Evolutionary conservation across 345 rosid genomes (phyloP), one percentile per base, ranked within the genome.

Genomic region (Salix viminalis): DNA sequence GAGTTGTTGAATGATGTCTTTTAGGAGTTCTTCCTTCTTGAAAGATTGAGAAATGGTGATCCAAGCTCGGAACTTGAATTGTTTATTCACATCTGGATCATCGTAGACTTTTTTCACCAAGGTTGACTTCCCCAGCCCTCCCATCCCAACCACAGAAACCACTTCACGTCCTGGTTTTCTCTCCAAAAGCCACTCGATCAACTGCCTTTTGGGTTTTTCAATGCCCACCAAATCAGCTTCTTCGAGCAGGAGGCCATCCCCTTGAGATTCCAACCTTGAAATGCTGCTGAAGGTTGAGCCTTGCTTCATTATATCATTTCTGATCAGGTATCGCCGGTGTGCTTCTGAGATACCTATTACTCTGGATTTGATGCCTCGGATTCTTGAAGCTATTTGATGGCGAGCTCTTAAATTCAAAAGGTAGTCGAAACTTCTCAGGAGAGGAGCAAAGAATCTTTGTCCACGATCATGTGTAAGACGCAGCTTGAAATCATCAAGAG

Each of bases 211-310:
- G 7, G 77, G 80, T 37, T 67, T 24, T 18, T 81, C 77, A 24
- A 81, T 62, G 32, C 84, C 84, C 42, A 81, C 77, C 2, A 81
- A 56, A 13, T 81, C 75, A 39, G 32, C 66, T 42, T 76, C 77
- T 36, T 81, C 87, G 4, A 79, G 65, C 15, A 74, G 75, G 58
- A 81, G 83, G n/a, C 79, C 85, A 68, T 79, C 85, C 26, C 56
- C 79, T 70, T 39, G 69, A 46, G 72, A 16, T 37, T 56, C 76
- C 18, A 28, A 60, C 71, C 67, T 12, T 7, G 7, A 8, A 11
- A 64, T 9, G 48, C 7, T 16, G 24, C 16, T 65, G 48, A 71
- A 77, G n/a, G 64, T 65, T 18, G 79, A n/a, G 23, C 58, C 14
- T 28, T 56, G 74, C 23, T 5, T 72, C 72, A 65, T 75, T 24